phyloP scores from a whole-genome alignment of 1,284 basidiomycete genomes.

The Caloboletus inedulis region DNA sequence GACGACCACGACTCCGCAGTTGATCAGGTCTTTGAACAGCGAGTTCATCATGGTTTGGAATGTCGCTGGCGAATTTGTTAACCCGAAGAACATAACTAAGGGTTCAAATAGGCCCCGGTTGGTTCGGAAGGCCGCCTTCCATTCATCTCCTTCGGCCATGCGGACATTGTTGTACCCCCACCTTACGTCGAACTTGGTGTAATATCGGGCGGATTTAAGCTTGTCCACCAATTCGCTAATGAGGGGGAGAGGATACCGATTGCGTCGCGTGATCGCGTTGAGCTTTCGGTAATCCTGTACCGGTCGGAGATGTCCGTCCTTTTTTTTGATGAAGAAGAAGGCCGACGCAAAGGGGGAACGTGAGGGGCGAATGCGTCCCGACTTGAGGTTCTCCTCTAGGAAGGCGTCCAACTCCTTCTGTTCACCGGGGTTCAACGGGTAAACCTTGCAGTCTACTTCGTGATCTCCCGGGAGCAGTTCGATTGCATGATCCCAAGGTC shows the following conservation, averaged over 20 bases:
- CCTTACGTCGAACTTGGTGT: not conserved
- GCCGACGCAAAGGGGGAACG: too few species aligned
- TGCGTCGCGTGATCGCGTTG: not conserved
- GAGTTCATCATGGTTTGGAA: slow-evolving; percentile 5
- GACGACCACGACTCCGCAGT: not conserved
- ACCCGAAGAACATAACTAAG: not conserved
- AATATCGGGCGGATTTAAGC: not conserved
- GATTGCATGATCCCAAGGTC: too few species aligned
- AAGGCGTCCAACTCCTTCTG: too few species aligned
- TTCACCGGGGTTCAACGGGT: too few species aligned
- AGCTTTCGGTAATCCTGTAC: too few species aligned
- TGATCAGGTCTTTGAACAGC: not conserved
- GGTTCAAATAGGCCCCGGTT: not conserved
- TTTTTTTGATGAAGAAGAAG: too few species aligned
- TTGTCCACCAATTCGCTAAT: not conserved
- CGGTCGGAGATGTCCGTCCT: too few species aligned
- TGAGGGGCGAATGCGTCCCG: too few species aligned
- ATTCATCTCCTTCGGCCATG: not conserved
- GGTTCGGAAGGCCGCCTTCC: not conserved
- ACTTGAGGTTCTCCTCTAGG: too few species aligned
- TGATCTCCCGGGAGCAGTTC: too few species aligned
- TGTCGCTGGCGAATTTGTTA: not conserved
- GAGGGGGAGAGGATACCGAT: not conserved
- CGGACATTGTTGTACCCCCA: slow-evolving; percentile 6
- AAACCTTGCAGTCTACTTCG: too few species aligned